Evolutionary conservation across 192 early-diverging fungal genomes (phyloP).

Genomic region (Coemansia asiatica): DNA sequence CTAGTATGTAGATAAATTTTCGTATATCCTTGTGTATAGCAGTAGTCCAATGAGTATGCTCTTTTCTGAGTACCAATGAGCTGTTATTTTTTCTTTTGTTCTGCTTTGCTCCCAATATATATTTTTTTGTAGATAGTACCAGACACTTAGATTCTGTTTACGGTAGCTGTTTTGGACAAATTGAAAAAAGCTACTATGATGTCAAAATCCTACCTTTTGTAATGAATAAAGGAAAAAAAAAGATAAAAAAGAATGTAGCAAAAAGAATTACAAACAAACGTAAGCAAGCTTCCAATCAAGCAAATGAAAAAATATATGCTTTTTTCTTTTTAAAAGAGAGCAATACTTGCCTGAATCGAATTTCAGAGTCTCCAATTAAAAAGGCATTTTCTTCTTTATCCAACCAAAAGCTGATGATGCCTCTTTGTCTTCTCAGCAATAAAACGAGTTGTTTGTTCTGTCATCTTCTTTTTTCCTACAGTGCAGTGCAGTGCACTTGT

Average conservation of each 20-base stretch:
- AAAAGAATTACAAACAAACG: constrained; percentile 7
- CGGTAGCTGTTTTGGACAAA: not conserved
- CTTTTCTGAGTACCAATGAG: not conserved
- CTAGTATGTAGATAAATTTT: not conserved
- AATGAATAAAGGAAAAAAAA: not conserved
- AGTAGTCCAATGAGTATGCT: not conserved
- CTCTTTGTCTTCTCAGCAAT: no score
- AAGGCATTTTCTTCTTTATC: not conserved
- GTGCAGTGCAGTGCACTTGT: no score
- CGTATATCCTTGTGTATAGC: not conserved
- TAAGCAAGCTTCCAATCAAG: constrained; percentile 6
- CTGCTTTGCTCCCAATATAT: no score
- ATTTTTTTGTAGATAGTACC: not conserved
- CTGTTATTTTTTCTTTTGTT: not conserved
- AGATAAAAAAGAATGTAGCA: not conserved
- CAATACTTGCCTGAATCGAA: not conserved
- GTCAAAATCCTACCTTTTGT: not conserved
- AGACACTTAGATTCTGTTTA: not conserved
- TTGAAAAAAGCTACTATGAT: not conserved
- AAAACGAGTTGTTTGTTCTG: not conserved
- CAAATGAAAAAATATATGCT: not conserved
- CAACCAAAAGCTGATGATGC: no score
- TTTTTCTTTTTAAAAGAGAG: not conserved
- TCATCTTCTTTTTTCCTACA: not conserved
- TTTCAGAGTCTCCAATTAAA: not conserved